phyloP scores from a whole-genome alignment of 768 basidiomycete species.

The Saitozyma sp. region DNA sequence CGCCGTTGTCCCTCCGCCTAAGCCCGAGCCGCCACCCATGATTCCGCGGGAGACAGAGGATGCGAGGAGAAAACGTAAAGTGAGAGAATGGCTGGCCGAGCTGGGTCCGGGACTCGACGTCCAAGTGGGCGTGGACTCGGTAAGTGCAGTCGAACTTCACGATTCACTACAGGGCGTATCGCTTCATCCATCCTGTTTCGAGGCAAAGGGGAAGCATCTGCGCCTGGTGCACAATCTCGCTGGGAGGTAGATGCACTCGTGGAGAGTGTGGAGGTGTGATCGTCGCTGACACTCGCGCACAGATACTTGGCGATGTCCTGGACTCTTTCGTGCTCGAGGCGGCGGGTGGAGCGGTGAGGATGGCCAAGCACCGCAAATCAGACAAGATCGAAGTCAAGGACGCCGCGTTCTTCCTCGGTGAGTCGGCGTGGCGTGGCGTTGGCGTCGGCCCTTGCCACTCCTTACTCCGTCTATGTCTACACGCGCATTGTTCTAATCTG shows the following conservation, averaged over 20 bases:
- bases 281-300: neutral
- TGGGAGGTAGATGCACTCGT: neutral
- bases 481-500: too few species aligned
- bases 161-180: neutral
- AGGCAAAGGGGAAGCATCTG: neutral
- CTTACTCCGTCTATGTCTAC: too few species aligned
- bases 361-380: slow-evolving; percentile 37
- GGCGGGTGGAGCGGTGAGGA: slow-evolving; percentile 21
- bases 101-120: slow-evolving; percentile 32
- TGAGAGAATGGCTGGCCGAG: slow-evolving; percentile 34
- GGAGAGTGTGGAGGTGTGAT: neutral
- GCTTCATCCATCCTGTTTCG: neutral
- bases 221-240: too few species aligned
- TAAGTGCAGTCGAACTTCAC: slow-evolving; percentile 9
- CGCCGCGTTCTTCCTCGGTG: slow-evolving; percentile 33
- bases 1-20: too few species aligned
- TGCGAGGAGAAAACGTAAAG: slow-evolving; percentile 33
- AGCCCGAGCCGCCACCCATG: slow-evolving; percentile 5
- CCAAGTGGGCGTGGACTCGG: slow-evolving; percentile 34
- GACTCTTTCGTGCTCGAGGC: slow-evolving; percentile 31
- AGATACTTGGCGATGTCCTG: slow-evolving; percentile 34
- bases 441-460: too few species aligned
- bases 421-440: slow-evolving; percentile 14
- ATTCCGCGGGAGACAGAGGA: slow-evolving; percentile 27
- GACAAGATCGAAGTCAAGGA: slow-evolving; percentile 42